A percentile compares a stretch with the other conserved stretches of the same genome.
These are phyloP conservation scores for Dacryopinax spathularia DNA, from an alignment of 768 basidiomycete genomes.

Conservation along the genomic window DNA sequence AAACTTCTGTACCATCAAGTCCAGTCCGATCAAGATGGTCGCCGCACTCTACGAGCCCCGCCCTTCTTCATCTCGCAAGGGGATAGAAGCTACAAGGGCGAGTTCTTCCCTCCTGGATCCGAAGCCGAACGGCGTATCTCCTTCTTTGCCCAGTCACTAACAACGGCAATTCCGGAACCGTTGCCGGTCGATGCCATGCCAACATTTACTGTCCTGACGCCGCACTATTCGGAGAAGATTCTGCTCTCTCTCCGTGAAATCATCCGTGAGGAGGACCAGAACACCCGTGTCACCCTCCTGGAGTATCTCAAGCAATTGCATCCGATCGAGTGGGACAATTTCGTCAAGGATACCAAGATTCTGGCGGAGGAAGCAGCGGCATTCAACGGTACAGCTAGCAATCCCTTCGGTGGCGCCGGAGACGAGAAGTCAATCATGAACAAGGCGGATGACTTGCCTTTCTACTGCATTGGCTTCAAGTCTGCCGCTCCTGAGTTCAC, in stretches of 20 bases:
- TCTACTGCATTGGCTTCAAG: conserved; percentile 98
- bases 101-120: conserved; percentile 88
- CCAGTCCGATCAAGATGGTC: conserved; percentile 74
- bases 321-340: conserved; percentile 97
- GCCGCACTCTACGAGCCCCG: conserved; percentile 83
- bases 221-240: conserved; percentile 99
- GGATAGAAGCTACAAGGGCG: conserved; percentile 68
- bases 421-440: conserved; percentile 64
- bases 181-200: conserved; percentile 99
- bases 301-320: conserved; percentile 98
- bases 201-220: conserved; percentile 94
- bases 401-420: conserved; percentile 43
- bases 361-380: conserved; percentile 86
- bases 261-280: conserved; percentile 95
- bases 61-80: conserved; percentile 96
- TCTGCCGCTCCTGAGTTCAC: conserved; percentile 97
- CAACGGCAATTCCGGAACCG: conserved; percentile 85
- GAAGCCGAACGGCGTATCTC: conserved; percentile 97
- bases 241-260: conserved; percentile 92
- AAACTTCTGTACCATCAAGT: conserved; percentile 96
- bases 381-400: conserved; percentile 51
- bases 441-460: conserved; percentile 85
- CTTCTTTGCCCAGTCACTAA: conserved; percentile 96
- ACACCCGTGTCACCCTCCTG: conserved; percentile 88
- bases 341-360: conserved; percentile 98